Percentiles rank a stretch among this genome's conserved stretches.
These are phyloP conservation scores for Beauveria caledonica DNA, from an alignment of 2,329 filamentous ascomycete genomes.

Conservation along the genomic window DNA sequence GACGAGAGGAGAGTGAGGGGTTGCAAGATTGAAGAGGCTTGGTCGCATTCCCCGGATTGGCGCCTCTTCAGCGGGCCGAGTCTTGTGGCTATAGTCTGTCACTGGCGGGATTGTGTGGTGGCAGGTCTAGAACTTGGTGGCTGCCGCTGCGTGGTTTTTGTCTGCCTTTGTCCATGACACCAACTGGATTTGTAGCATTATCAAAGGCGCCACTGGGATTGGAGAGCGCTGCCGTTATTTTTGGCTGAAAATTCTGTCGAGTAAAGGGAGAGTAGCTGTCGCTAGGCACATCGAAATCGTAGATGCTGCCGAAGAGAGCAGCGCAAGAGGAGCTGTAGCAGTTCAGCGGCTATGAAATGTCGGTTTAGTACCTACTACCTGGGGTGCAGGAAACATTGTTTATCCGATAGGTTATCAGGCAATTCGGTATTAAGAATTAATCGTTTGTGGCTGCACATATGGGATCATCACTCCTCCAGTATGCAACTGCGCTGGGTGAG, in stretches of 20 bases:
- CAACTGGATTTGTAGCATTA: neutral
- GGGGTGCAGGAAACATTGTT: too few species aligned
- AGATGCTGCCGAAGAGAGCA: too few species aligned
- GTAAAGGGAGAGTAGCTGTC: too few species aligned
- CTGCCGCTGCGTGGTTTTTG: slow-evolving; percentile 1
- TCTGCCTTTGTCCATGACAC: neutral
- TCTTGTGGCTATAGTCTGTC: neutral
- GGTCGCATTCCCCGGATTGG: neutral
- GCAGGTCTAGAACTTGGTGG: slow-evolving; percentile 7
- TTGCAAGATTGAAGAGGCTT: neutral
- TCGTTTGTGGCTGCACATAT: neutral
- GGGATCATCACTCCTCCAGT: neutral
- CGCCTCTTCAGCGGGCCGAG: neutral
- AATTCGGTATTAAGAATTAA: too few species aligned
- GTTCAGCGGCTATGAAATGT: too few species aligned
- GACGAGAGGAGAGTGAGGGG: neutral
- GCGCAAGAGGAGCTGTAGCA: too few species aligned
- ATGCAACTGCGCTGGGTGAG: neutral
- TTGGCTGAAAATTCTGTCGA: neutral
- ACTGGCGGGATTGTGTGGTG: neutral
- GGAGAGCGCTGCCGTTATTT: neutral
- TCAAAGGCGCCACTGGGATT: neutral
- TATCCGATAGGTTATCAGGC: too few species aligned
- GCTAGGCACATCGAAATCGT: too few species aligned
- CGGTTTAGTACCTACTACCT: too few species aligned